Percentiles rank a stretch among this genome's conserved stretches.
Evolutionary conservation across 306 rosid genomes (phyloP).

Genomic region (Coriaria nepalensis): DNA sequence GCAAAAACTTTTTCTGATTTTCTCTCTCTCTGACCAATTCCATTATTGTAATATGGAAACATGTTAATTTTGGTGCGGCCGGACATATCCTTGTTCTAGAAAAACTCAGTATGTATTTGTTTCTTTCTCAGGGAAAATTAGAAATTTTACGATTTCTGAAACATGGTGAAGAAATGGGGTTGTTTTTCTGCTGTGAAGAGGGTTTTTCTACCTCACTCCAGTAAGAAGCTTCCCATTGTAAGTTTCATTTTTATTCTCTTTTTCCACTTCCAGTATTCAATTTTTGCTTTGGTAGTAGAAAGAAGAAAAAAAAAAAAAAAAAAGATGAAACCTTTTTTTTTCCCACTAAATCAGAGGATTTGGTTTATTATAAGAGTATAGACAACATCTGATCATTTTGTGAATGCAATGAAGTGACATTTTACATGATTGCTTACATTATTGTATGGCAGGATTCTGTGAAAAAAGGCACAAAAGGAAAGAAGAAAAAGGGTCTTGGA

Average conservation of each 20-base stretch:
- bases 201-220: conserved; percentile 63
- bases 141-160: conserved; percentile 4
- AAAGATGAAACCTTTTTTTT: neutral
- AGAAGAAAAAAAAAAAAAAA: too few species aligned
- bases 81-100: too few species aligned
- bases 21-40: too few species aligned
- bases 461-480: conserved; percentile 49
- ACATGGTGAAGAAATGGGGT: conserved; percentile 89
- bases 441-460: conserved; percentile 42
- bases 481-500: conserved; percentile 67
- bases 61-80: too few species aligned
- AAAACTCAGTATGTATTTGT: too few species aligned
- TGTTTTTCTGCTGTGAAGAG: conserved; percentile 91
- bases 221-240: conserved; percentile 41
- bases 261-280: neutral
- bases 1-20: too few species aligned
- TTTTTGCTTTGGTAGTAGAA: too few species aligned
- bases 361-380: too few species aligned
- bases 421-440: neutral
- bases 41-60: too few species aligned
- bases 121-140: too few species aligned
- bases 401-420: neutral
- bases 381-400: neutral
- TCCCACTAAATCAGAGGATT: too few species aligned
- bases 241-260: conserved; percentile 4